phyloP scores from a whole-genome alignment of 345 rosid species.

The Carallia pectinifolia region DNA sequence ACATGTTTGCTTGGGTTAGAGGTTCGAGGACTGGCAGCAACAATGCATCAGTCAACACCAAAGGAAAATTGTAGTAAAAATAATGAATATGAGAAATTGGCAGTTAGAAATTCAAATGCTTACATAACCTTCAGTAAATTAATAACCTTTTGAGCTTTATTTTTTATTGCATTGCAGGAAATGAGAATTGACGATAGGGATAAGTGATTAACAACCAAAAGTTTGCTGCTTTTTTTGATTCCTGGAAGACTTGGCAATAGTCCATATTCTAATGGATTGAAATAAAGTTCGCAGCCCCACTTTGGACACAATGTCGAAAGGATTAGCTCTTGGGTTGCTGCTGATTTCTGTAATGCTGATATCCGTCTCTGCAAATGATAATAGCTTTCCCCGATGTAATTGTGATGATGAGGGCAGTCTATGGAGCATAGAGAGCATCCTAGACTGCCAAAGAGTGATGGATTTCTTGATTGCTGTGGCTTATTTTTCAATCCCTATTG shows the following conservation, averaged over 20 bases:
- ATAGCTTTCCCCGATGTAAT: slow-evolving; percentile 60
- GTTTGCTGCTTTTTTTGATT: slow-evolving; percentile 4
- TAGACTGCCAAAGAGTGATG: slow-evolving; percentile 74
- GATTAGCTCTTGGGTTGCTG: slow-evolving; percentile 52
- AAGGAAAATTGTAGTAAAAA: not conserved
- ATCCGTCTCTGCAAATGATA: slow-evolving; percentile 35
- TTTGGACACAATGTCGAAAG: slow-evolving; percentile 58
- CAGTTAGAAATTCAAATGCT: not conserved
- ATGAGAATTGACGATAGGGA: slow-evolving; percentile 20
- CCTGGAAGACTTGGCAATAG: not conserved
- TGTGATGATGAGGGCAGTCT: slow-evolving; percentile 86
- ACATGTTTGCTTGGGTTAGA: too few species aligned
- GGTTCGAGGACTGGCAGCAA: too few species aligned
- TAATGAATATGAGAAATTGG: not conserved
- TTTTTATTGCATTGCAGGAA: slow-evolving; percentile 18
- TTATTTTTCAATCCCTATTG: slow-evolving; percentile 91
- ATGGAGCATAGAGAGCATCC: slow-evolving; percentile 77
- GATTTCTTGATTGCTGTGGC: slow-evolving; percentile 97
- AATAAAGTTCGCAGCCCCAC: slow-evolving; percentile 31
- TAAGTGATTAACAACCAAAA: slow-evolving; percentile 12
- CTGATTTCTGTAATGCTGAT: slow-evolving; percentile 44
- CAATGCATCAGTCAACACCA: too few species aligned
- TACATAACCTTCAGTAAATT: not conserved
- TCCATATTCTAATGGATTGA: slow-evolving; percentile 38
- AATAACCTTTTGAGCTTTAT: slow-evolving; percentile 7